Percentiles rank a stretch among this genome's conserved stretches.
Evolutionary conservation across 805 yeast species (phyloP).

Genomic region (Lipomyces orientalis): DNA sequence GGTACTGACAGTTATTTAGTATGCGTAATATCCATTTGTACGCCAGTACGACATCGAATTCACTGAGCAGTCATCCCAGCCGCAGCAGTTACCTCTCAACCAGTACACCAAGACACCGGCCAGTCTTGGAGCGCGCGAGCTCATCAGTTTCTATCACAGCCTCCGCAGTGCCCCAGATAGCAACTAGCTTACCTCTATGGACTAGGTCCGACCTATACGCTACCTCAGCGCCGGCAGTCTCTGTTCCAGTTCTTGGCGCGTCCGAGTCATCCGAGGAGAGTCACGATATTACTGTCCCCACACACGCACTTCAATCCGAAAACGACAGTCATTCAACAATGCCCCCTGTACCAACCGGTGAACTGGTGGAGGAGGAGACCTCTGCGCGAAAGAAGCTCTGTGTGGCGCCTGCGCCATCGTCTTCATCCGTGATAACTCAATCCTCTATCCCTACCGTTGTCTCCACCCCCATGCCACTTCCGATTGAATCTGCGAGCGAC

Average conservation of each 20-base stretch:
- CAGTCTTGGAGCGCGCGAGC: constrained; percentile 22
- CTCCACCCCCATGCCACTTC: constrained; percentile 29
- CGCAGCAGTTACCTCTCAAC: not conserved
- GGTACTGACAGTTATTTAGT: not conserved
- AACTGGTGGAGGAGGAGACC: constrained; percentile 1
- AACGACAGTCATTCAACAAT: constrained; percentile 5
- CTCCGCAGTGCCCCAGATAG: constrained; percentile 15
- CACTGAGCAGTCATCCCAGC: constrained; percentile 1
- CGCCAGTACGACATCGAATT: not conserved
- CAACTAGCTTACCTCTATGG: constrained; percentile 16
- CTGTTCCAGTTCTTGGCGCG: not conserved
- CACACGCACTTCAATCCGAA: not conserved
- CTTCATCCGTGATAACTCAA: not conserved
- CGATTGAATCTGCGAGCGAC: constrained; percentile 25
- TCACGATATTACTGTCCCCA: not conserved
- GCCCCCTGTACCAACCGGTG: constrained; percentile 18
- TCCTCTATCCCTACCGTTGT: constrained; percentile 6
- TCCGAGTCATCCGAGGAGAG: not conserved
- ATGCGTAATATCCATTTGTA: constrained; percentile 5
- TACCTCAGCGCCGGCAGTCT: not conserved
- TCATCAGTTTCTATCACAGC: constrained; percentile 13
- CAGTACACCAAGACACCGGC: constrained; percentile 11
- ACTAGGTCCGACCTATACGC: constrained; percentile 13
- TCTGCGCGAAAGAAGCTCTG: constrained; percentile 1
- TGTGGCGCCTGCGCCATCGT: not conserved